Conservation (phyloP, 139 green algal genomes). For the Limnomonas spitsbergensis region DNA sequence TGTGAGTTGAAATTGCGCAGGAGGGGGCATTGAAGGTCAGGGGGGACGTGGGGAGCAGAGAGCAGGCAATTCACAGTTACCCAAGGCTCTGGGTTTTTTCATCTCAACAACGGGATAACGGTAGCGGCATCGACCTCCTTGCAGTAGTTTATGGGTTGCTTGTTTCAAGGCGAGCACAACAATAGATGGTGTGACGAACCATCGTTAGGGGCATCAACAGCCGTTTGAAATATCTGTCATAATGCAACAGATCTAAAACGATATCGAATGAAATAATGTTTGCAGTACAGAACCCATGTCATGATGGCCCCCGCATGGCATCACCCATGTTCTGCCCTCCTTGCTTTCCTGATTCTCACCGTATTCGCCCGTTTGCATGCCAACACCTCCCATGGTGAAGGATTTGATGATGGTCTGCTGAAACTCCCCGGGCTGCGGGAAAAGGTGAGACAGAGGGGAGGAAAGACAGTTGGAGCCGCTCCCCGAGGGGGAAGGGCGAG, state of each 20-base stretch:
- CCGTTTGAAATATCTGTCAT: not conserved
- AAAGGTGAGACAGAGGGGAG: not conserved
- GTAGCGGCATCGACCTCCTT: no score
- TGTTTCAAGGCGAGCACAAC: no score
- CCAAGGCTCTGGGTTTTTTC: no score
- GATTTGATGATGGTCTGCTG: conserved; percentile 78
- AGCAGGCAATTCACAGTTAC: no score
- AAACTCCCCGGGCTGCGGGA: conserved; percentile 47
- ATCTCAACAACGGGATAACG: no score
- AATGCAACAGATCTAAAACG: not conserved
- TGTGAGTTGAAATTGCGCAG: conserved; percentile 21
- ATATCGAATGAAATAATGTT: not conserved
- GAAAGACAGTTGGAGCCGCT: not conserved
- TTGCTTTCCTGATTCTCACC: no score
- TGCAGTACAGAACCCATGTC: no score
- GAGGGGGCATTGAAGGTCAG: not conserved
- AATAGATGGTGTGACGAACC: no score
- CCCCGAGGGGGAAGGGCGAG: no score
- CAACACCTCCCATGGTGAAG: conserved; percentile 71
- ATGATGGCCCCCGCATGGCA: no score
- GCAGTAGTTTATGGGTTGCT: not conserved
- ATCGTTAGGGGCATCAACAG: no score
- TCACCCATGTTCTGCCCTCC: no score
- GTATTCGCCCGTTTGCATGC: conserved; percentile 72
- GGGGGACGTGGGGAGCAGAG: not conserved